phyloP scores from a whole-genome alignment of 2,329 filamentous ascomycete species.

The Aureobasidium sp. region DNA sequence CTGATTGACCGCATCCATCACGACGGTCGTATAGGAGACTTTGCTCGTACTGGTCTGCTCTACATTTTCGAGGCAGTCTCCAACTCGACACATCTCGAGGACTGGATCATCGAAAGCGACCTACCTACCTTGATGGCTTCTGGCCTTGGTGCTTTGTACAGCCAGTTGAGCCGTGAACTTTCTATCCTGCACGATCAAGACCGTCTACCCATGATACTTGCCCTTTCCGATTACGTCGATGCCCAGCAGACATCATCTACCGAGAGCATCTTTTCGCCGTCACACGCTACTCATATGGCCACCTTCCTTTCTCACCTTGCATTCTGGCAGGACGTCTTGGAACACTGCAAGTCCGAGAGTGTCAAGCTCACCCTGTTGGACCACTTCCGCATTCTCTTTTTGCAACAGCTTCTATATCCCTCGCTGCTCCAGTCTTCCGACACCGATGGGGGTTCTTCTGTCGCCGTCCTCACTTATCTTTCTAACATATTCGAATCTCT shows the following conservation, averaged over 20 bases:
- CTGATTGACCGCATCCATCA: conserved; percentile 95
- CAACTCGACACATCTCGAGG: conserved; percentile 70
- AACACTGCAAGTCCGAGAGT: conserved; percentile 86
- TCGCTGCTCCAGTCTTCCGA: conserved; percentile 95
- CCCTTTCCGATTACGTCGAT: conserved; percentile 80
- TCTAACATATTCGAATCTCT: conserved; percentile 82
- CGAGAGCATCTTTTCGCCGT: conserved; percentile 61
- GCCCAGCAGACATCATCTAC: conserved; percentile 61
- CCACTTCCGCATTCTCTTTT: conserved; percentile 92
- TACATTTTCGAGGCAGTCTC: conserved; percentile 95
- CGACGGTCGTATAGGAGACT: conserved; percentile 89
- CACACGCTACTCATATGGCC: conserved; percentile 78
- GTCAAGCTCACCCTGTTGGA: conserved; percentile 89
- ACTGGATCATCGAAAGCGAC: conserved; percentile 96
- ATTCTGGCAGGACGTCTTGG: conserved; percentile 97
- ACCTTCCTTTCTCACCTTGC: conserved; percentile 91
- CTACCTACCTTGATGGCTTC: conserved; percentile 95
- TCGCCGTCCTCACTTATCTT: conserved; percentile 89
- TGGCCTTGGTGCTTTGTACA: conserved; percentile 71
- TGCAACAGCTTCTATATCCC: conserved; percentile 92
- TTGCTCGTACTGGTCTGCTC: conserved; percentile 83
- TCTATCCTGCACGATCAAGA: conserved; percentile 69
- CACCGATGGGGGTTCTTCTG: conserved; percentile 90
- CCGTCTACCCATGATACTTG: conserved; percentile 71
- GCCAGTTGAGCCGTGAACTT: conserved; percentile 63